Percentiles rank a stretch among this genome's conserved stretches.
Evolutionary conservation across 2,329 filamentous ascomycete species (phyloP).

Genomic region (Xylaria hypoxylon): DNA sequence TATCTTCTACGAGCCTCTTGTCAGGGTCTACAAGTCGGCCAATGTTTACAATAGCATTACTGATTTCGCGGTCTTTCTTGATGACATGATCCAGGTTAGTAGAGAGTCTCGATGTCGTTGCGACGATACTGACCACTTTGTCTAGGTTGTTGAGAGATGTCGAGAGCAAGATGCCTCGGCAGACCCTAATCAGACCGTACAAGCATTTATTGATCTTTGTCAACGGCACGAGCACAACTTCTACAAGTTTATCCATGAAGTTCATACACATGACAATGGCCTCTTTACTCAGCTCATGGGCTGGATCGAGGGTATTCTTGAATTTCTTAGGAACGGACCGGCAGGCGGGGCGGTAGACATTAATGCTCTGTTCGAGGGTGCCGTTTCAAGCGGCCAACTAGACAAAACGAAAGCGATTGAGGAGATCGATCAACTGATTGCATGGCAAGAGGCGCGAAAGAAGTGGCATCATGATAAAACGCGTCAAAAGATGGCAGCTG

Average conservation of each 20-base stretch:
- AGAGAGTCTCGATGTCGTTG: not conserved
- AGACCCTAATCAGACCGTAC: constrained; percentile 97
- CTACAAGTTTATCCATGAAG: constrained; percentile 99
- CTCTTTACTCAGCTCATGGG: constrained; percentile 96
- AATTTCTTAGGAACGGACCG: constrained; percentile 90
- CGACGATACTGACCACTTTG: constrained; percentile 8
- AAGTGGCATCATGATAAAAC: constrained; percentile 99
- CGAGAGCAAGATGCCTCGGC: constrained; percentile 84
- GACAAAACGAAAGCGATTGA: constrained; percentile 77
- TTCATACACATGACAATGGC: constrained; percentile 95
- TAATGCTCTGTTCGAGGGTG: constrained; percentile 90
- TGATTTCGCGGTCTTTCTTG: constrained; percentile 92
- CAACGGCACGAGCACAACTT: constrained; percentile 95
- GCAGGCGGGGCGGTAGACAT: constrained; percentile 89
- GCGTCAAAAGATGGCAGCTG: constrained; percentile 97
- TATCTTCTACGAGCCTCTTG: constrained; percentile 98
- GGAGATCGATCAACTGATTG: constrained; percentile 87
- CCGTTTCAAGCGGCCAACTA: constrained; percentile 73
- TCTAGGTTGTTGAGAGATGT: constrained; percentile 72
- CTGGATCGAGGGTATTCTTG: constrained; percentile 95
- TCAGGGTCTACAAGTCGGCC: constrained; percentile 97
- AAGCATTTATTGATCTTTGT: constrained; percentile 97
- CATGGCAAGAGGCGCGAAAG: constrained; percentile 95
- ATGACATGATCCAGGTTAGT: constrained; percentile 86
- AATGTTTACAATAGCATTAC: constrained; percentile 98